Evolutionary conservation across 2,329 filamentous ascomycete genomes (phyloP).

Genomic region (Fusarium sp.): DNA sequence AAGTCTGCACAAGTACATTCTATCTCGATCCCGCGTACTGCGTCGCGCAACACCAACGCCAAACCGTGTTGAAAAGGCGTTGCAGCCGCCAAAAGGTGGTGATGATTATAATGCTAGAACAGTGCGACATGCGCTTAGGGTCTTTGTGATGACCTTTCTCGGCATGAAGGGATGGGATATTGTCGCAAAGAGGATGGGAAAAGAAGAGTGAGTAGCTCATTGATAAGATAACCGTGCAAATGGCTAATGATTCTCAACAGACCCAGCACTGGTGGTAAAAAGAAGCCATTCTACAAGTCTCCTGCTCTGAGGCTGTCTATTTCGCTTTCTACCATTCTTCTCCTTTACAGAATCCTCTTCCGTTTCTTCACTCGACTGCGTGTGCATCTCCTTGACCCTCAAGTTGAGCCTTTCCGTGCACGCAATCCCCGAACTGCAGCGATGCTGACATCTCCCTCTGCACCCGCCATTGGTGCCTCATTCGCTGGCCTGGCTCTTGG

Average conservation of each 20-base stretch:
- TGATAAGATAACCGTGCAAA: background rate
- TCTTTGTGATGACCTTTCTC: constrained; percentile 72
- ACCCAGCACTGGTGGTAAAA: constrained; percentile 48
- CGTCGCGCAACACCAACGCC: constrained; percentile 65
- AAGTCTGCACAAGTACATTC: constrained; percentile 81
- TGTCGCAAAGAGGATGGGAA: constrained; percentile 58
- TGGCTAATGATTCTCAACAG: constrained; percentile 29
- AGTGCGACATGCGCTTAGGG: constrained; percentile 74
- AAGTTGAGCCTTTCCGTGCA: constrained; percentile 80
- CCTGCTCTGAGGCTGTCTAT: constrained; percentile 80
- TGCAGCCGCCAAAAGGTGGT: constrained; percentile 48
- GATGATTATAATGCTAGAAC: constrained; percentile 77
- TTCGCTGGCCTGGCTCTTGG: constrained; percentile 85
- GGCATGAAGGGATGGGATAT: constrained; percentile 70
- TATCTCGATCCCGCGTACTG: constrained; percentile 73
- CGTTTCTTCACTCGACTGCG: constrained; percentile 88
- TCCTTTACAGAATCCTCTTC: constrained; percentile 88
- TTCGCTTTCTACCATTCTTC: constrained; percentile 83
- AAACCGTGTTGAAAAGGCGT: constrained; percentile 58
- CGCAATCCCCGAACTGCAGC: constrained; percentile 82
- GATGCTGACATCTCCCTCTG: constrained; percentile 82
- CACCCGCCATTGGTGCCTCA: constrained; percentile 90
- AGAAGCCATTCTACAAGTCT: constrained; percentile 68
- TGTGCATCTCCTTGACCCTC: constrained; percentile 79
- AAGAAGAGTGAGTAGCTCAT: constrained; percentile 54